These are phyloP conservation scores for Penicillium decumbens DNA, from an alignment of 2,329 filamentous ascomycete species.

Conservation along the genomic window DNA sequence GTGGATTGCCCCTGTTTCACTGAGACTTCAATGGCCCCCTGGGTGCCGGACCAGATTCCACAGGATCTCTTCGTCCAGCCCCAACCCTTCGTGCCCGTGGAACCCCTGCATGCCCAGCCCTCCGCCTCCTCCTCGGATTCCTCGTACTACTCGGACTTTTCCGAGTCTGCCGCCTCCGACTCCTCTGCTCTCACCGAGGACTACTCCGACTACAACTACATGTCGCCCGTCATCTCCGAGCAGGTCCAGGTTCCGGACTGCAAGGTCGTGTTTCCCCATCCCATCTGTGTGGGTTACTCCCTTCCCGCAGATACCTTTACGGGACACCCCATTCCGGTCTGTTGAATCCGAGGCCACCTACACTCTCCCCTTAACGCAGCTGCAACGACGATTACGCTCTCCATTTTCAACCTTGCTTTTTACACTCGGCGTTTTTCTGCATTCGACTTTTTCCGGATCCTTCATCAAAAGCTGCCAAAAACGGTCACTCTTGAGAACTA, in stretches of 20 bases:
- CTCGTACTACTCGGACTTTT: constrained; percentile 36
- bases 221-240: constrained; percentile 34
- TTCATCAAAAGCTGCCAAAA: constrained; percentile 12
- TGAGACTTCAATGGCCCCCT: constrained; percentile 36
- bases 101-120: constrained; percentile 32
- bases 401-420: background rate
- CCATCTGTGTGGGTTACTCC: constrained; percentile 29
- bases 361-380: constrained; percentile 11
- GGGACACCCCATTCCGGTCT: constrained; percentile 27
- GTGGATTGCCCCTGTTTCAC: constrained; percentile 71
- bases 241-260: constrained; percentile 29
- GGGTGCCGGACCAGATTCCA: constrained; percentile 36
- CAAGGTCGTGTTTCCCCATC: constrained; percentile 29
- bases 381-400: constrained; percentile 6
- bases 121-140: constrained; percentile 37
- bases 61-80: constrained; percentile 36
- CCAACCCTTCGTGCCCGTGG: constrained; percentile 34
- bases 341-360: constrained; percentile 14
- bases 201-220: constrained; percentile 33
- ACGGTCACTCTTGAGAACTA: constrained; percentile 10
- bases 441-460: constrained; percentile 2
- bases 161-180: constrained; percentile 39
- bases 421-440: background rate
- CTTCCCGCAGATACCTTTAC: constrained; percentile 25
- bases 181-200: constrained; percentile 39